Percentiles rank a stretch among this genome's conserved stretches.
Conservation (phyloP, 2,329 filamentous ascomycete species). For the Escovopsis sp. region DNA sequence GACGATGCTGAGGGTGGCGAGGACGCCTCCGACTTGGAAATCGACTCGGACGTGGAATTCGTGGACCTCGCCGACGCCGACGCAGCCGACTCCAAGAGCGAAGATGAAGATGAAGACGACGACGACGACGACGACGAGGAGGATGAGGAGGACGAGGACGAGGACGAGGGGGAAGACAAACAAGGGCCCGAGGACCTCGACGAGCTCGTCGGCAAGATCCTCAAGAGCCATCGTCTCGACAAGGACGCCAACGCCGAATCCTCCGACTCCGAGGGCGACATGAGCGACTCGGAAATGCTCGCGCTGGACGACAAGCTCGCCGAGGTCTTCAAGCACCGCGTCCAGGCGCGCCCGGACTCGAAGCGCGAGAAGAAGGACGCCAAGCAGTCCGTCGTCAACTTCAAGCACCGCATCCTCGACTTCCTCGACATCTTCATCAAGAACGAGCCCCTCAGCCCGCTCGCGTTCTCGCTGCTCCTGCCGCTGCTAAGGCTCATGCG, state of each 20-base stretch:
- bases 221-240: constrained; percentile 55
- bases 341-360: constrained; percentile 46
- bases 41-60: constrained; percentile 35
- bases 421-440: constrained; percentile 75
- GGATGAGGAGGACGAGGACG: constrained; percentile 24
- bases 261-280: constrained; percentile 57
- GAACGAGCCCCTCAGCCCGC: constrained; percentile 52
- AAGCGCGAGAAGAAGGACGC: constrained; percentile 81
- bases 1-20: constrained; percentile 29
- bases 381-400: constrained; percentile 77
- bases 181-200: constrained; percentile 43
- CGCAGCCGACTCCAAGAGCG: constrained; percentile 24
- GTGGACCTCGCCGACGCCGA: constrained; percentile 29
- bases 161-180: constrained; percentile 26
- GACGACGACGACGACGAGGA: constrained; percentile 28
- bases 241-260: constrained; percentile 41
- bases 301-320: constrained; percentile 69
- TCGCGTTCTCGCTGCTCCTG: constrained; percentile 56
- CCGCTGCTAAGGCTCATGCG: constrained; percentile 66
- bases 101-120: constrained; percentile 31
- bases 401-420: constrained; percentile 89
- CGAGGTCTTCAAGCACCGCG: constrained; percentile 70
- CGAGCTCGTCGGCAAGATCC: constrained; percentile 60
- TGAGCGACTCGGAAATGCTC: constrained; percentile 95
- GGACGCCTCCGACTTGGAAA: constrained; percentile 26